Percentiles rank a stretch among this genome's conserved stretches.
These are phyloP conservation scores for Desmodesmus armatus DNA, from an alignment of 139 green algal species.

Conservation along the genomic window DNA sequence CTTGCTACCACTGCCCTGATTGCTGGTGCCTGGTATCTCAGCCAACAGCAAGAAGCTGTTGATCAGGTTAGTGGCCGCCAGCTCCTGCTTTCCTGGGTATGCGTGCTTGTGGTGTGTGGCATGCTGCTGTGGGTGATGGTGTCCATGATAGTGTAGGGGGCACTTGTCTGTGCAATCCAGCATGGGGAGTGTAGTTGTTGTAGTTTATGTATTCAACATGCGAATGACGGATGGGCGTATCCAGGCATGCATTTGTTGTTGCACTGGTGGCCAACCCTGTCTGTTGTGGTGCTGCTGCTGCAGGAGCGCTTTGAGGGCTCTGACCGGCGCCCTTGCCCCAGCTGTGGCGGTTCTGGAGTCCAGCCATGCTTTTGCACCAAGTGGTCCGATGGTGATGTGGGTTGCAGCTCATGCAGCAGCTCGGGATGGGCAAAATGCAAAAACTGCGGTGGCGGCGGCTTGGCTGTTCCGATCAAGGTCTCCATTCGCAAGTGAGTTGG, in stretches of 20 bases:
- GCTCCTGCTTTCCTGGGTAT: background rate
- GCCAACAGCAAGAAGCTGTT: background rate
- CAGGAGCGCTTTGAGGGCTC: constrained; percentile 16
- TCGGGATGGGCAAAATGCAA: constrained; percentile 54
- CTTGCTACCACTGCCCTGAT: background rate
- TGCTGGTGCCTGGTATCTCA: background rate
- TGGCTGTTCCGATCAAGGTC: constrained; percentile 54
- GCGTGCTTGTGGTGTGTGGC: background rate
- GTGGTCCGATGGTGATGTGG: constrained; percentile 68
- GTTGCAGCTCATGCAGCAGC: constrained; percentile 53
- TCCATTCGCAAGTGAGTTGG: constrained; percentile 45
- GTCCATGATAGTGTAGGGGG: no score
- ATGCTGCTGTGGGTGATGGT: no score
- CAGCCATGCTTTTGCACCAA: constrained; percentile 53
- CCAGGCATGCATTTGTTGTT: no score
- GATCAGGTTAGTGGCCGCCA: background rate
- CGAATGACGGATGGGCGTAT: no score
- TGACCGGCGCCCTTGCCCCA: constrained; percentile 32
- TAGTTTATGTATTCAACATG: no score
- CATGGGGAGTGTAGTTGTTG: no score
- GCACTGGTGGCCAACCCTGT: no score
- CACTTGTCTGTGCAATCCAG: no score
- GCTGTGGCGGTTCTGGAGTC: constrained; percentile 48
- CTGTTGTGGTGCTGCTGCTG: background rate
- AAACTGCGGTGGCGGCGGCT: constrained; percentile 62